These are phyloP conservation scores for Kazachstania psychrophila DNA, from an alignment of 805 yeast species.

Conservation along the genomic window DNA sequence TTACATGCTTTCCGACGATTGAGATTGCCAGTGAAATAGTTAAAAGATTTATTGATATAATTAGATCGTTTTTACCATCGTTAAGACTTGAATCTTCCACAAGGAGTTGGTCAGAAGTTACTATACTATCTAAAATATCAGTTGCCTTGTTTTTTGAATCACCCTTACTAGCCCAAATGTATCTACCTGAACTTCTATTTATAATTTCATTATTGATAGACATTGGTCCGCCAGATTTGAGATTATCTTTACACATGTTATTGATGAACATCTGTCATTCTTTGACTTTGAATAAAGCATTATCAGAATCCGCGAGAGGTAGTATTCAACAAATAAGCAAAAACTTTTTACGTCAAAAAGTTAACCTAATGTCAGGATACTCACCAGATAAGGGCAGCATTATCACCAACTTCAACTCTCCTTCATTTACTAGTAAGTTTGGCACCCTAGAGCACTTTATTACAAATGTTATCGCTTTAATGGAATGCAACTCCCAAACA, in stretches of 20 bases:
- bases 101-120: slow-evolving; percentile 57
- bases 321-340: slow-evolving; percentile 38
- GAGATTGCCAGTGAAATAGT: slow-evolving; percentile 59
- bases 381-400: slow-evolving; percentile 40
- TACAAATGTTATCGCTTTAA: slow-evolving; percentile 42
- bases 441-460: slow-evolving; percentile 47
- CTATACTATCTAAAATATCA: slow-evolving; percentile 52
- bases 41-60: slow-evolving; percentile 42
- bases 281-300: slow-evolving; percentile 45
- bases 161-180: slow-evolving; percentile 46
- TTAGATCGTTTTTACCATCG: slow-evolving; percentile 39
- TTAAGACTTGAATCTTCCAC: slow-evolving; percentile 32
- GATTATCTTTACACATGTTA: slow-evolving; percentile 49
- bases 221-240: slow-evolving; percentile 42
- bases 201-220: slow-evolving; percentile 49
- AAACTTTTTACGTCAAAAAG: slow-evolving; percentile 45
- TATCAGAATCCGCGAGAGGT: slow-evolving; percentile 32
- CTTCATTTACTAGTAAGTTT: slow-evolving; percentile 30
- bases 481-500: slow-evolving; percentile 36
- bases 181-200: slow-evolving; percentile 59
- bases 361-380: slow-evolving; percentile 57
- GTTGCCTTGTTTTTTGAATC: slow-evolving; percentile 63
- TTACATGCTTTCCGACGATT: slow-evolving; percentile 54
- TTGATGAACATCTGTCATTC: slow-evolving; percentile 63
- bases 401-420: slow-evolving; percentile 24